phyloP scores from a whole-genome alignment of 768 basidiomycete species.

The Amanita inopinata region DNA sequence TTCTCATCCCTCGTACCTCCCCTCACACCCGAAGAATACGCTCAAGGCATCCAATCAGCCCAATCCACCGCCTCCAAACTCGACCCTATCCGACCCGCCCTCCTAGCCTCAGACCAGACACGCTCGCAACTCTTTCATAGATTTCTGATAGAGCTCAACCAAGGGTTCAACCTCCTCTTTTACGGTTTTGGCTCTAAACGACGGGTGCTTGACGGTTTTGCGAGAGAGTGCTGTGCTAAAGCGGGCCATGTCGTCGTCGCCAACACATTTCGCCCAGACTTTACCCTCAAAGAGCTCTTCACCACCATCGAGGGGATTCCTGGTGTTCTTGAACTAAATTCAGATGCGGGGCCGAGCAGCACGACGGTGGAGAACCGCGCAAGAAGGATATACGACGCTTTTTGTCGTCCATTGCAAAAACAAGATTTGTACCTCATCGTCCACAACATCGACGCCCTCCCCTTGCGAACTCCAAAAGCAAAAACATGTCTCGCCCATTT shows the following conservation, averaged over 20 bases:
- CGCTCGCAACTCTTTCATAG: conserved; percentile 40
- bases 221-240: conserved; percentile 40
- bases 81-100: conserved; percentile 23
- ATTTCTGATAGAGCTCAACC: conserved; percentile 60
- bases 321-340: conserved; percentile 24
- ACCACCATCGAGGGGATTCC: conserved; percentile 46
- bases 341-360: conserved; percentile 21
- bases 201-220: conserved; percentile 64
- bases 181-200: conserved; percentile 91
- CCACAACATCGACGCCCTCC: conserved; percentile 80
- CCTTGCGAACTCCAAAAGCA: conserved; percentile 54
- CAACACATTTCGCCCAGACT: conserved; percentile 68
- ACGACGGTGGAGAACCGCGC: conserved; percentile 51
- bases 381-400: conserved; percentile 56
- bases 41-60: conserved; percentile 26
- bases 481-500: conserved; percentile 64
- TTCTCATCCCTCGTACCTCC: conserved; percentile 72
- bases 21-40: conserved; percentile 56
- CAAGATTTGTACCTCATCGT: conserved; percentile 66
- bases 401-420: conserved; percentile 28
- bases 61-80: conserved; percentile 16
- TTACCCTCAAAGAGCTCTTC: conserved; percentile 61
- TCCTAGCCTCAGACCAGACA: conserved; percentile 21
- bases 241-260: conserved; percentile 66
- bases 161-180: conserved; percentile 83